These are phyloP conservation scores for Podila minutissima DNA, from an alignment of 192 early-diverging fungal species.

Conservation along the genomic window DNA sequence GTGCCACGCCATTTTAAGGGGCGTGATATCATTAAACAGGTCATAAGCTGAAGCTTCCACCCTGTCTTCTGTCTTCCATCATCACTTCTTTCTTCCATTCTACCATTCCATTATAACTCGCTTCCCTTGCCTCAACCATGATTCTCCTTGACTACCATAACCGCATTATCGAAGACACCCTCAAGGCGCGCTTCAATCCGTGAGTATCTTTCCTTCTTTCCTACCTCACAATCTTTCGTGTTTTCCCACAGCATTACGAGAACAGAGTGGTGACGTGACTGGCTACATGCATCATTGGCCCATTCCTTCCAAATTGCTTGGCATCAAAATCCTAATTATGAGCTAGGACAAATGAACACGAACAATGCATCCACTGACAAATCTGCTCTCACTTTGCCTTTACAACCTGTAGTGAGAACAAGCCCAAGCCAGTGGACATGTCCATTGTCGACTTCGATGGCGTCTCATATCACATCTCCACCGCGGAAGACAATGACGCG, in stretches of 20 bases:
- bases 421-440: constrained; percentile 77
- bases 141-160: constrained; percentile 73
- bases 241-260: neutral
- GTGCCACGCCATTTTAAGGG: no score
- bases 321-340: neutral
- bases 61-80: neutral
- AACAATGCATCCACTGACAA: neutral
- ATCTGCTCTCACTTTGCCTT: neutral
- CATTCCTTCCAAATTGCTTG: neutral
- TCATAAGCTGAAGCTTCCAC: neutral
- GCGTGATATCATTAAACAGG: neutral
- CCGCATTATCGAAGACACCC: constrained; percentile 66
- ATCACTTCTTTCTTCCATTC: neutral
- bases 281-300: constrained; percentile 6
- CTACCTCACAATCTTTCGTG: neutral
- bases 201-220: constrained; percentile 28
- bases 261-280: constrained; percentile 38
- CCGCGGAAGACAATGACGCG: constrained; percentile 59
- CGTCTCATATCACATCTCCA: constrained; percentile 87
- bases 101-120: neutral
- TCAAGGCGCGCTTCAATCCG: constrained; percentile 62
- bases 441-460: constrained; percentile 98
- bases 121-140: constrained; percentile 48
- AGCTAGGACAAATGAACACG: no score
- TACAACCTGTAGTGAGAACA: constrained; percentile 52